Evolutionary conservation across 2,329 filamentous ascomycete genomes (phyloP).

Genomic region (Fragosphaeria purpurea): DNA sequence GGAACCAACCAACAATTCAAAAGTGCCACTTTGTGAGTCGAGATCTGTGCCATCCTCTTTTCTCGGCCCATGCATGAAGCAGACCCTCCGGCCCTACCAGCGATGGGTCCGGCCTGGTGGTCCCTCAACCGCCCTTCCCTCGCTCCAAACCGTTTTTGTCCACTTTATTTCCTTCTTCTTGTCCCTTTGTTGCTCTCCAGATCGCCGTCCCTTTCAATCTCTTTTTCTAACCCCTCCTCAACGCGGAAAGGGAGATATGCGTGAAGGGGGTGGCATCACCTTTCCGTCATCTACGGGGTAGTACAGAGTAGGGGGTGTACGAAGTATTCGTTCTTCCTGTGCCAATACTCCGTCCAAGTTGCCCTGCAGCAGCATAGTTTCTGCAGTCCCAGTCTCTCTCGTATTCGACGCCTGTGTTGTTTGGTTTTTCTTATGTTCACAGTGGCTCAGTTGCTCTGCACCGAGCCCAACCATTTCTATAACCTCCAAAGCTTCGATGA

Average conservation of each 20-base stretch:
- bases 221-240: neutral
- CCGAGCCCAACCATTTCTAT: too few species aligned
- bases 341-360: too few species aligned
- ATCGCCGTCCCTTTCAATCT: conserved; percentile 4
- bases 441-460: too few species aligned
- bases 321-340: too few species aligned
- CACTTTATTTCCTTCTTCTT: neutral
- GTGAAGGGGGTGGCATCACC: neutral
- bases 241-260: neutral
- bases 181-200: neutral
- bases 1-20: neutral
- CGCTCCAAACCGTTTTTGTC: too few species aligned
- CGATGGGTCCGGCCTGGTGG: neutral
- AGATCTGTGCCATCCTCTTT: neutral
- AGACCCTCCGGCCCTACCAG: neutral
- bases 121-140: neutral
- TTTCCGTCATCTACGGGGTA: too few species aligned
- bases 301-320: too few species aligned
- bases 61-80: neutral
- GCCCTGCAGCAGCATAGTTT: too few species aligned
- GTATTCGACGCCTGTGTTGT: too few species aligned
- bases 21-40: neutral
- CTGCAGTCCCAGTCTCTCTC: too few species aligned
- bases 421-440: too few species aligned
- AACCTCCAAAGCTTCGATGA: too few species aligned